Conservation (phyloP, 257 asterid species). For the Gynochthodes officinalis region DNA sequence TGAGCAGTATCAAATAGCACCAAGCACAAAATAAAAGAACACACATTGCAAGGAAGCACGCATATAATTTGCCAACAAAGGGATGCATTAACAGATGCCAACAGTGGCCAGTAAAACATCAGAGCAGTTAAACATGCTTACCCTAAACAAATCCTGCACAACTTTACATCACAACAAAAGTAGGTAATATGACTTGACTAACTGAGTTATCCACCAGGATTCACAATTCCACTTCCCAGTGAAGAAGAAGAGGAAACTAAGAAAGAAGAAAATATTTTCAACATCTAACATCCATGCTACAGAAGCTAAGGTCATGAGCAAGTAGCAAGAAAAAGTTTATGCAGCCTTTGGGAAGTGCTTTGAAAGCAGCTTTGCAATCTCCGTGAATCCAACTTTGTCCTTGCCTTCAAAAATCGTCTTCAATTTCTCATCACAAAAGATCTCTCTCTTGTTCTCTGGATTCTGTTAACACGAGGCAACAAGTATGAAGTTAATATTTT, state of each 20-base stretch:
- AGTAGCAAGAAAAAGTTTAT: slow-evolving; percentile 18
- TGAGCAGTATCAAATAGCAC: too few relatives aligned
- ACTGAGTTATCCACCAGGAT: slow-evolving; percentile 1
- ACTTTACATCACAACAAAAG: slow-evolving; percentile 4
- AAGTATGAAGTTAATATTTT: neutral
- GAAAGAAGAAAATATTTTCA: neutral
- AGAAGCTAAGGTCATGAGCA: neutral
- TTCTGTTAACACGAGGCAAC: slow-evolving; percentile 35
- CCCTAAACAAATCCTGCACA: neutral
- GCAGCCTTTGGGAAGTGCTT: slow-evolving; percentile 46
- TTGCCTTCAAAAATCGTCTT: slow-evolving; percentile 54
- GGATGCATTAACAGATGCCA: neutral
- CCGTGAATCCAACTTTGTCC: slow-evolving; percentile 52
- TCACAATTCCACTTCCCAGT: neutral
- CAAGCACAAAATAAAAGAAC: neutral
- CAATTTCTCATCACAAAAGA: slow-evolving; percentile 52
- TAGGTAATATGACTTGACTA: neutral
- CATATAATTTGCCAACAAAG: neutral
- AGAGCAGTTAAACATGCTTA: neutral
- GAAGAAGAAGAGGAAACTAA: neutral
- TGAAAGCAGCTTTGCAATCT: slow-evolving; percentile 45
- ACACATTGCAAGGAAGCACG: neutral
- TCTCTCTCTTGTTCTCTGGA: slow-evolving; percentile 60
- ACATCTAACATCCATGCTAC: neutral
- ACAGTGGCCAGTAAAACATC: neutral